These are phyloP conservation scores for Chrysanthemum lavandulifolium DNA, from an alignment of 129 eudicot genomes.

Conservation along the genomic window DNA sequence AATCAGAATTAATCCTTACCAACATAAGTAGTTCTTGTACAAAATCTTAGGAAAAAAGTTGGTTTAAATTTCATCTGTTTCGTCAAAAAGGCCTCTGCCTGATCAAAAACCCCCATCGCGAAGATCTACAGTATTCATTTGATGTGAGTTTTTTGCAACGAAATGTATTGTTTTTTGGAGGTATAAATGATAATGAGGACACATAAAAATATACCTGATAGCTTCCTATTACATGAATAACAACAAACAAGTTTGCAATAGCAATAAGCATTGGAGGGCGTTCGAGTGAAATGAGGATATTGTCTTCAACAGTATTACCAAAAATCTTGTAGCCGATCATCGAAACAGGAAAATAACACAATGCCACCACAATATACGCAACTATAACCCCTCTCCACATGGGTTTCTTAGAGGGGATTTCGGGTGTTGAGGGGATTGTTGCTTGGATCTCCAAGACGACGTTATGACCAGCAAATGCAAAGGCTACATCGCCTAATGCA, in stretches of 20 bases:
- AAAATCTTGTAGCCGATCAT: constrained; percentile 37
- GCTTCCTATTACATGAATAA: constrained; percentile 56
- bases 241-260: constrained; percentile 44
- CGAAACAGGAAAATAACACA: constrained; percentile 62
- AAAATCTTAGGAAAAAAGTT: constrained; percentile 35
- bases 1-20: constrained; percentile 33
- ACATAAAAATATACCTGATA: constrained; percentile 35
- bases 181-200: neutral
- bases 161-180: neutral
- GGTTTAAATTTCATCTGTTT: constrained; percentile 42
- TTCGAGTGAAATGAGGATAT: constrained; percentile 41
- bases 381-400: constrained; percentile 60
- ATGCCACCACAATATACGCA: constrained; percentile 48
- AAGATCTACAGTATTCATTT: constrained; percentile 37
- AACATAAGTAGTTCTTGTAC: constrained; percentile 44
- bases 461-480: constrained; percentile 58
- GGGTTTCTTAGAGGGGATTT: constrained; percentile 48
- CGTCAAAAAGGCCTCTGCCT: constrained; percentile 42
- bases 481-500: constrained; percentile 46
- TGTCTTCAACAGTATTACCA: constrained; percentile 47
- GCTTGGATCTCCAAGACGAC: constrained; percentile 70
- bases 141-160: neutral
- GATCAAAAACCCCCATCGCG: constrained; percentile 68
- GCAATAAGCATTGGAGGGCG: constrained; percentile 44
- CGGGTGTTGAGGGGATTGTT: constrained; percentile 50